Conservation (phyloP, 192 early-diverging fungal species). For the Dimargaris cristalligena region DNA sequence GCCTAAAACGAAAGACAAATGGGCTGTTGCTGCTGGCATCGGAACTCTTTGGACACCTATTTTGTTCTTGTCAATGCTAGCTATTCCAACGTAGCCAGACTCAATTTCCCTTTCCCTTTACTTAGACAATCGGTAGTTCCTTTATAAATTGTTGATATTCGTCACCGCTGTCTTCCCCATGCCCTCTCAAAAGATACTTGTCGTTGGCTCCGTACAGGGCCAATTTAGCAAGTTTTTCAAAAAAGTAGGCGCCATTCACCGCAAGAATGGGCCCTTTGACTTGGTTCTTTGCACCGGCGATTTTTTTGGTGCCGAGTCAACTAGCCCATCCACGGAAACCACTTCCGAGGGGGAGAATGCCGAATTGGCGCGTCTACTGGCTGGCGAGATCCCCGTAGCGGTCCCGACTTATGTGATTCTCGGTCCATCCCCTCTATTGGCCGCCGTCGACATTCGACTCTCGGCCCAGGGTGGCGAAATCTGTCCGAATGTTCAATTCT, state of each 20-base stretch:
- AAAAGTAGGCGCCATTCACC: slow-evolving; percentile 57
- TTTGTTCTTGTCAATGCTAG: too few relatives aligned
- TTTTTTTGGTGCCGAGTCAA: too few relatives aligned
- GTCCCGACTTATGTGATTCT: slow-evolving; percentile 57
- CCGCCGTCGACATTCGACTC: slow-evolving; percentile 31
- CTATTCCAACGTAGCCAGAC: too few relatives aligned
- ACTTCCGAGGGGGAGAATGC: slow-evolving; percentile 13
- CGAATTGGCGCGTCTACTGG: slow-evolving; percentile 7
- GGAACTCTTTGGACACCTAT: too few relatives aligned
- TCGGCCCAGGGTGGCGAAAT: slow-evolving; percentile 45
- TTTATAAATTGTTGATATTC: too few relatives aligned
- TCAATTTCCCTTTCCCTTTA: too few relatives aligned
- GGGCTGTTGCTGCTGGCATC: too few relatives aligned
- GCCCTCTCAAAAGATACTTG: slow-evolving; percentile 25
- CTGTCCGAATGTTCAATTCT: slow-evolving; percentile 53
- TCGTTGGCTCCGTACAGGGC: slow-evolving; percentile 59
- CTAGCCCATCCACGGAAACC: too few relatives aligned
- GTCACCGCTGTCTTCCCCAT: too few relatives aligned
- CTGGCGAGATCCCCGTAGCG: slow-evolving; percentile 28
- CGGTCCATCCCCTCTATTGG: slow-evolving; percentile 44
- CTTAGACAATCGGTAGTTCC: too few relatives aligned
- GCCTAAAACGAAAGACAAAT: too few relatives aligned
- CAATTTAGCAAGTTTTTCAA: slow-evolving; percentile 43
- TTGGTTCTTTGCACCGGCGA: slow-evolving; percentile 64
- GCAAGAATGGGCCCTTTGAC: slow-evolving; percentile 78